These are phyloP conservation scores for grape (Vitis vinifera) DNA, from an alignment of 164 flowering plant genomes.

Conservation along the genomic window DNA sequence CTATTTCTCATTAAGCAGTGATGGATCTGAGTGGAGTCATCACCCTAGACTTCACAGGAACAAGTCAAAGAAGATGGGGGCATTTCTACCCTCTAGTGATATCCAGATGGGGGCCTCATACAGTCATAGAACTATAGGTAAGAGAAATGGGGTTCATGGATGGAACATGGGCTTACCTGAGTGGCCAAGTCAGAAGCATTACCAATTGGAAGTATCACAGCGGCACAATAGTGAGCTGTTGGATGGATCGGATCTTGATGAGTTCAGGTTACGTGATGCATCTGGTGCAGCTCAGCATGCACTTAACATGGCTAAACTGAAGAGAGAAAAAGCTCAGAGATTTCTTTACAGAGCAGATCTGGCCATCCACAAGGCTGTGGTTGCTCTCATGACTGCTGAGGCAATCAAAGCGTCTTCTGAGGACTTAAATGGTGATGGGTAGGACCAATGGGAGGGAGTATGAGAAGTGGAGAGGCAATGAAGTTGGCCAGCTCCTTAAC, in stretches of 20 bases:
- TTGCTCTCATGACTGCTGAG: constrained; percentile 86
- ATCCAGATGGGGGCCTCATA: constrained; percentile 24
- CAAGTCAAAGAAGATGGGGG: constrained; percentile 55
- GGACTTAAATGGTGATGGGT: constrained; percentile 36
- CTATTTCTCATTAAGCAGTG: constrained; percentile 41
- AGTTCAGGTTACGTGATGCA: constrained; percentile 83
- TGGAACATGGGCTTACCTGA: constrained; percentile 50
- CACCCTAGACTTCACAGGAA: constrained; percentile 38
- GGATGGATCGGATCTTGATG: constrained; percentile 63
- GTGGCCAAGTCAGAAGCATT: constrained; percentile 48
- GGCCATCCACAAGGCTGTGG: constrained; percentile 86
- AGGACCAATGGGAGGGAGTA: constrained; percentile 12
- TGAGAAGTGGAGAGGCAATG: neutral
- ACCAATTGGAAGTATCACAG: constrained; percentile 30
- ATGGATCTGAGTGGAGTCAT: constrained; percentile 52
- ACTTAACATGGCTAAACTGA: constrained; percentile 68
- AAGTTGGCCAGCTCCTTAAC: constrained; percentile 3
- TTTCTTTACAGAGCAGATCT: constrained; percentile 73
- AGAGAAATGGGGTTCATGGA: constrained; percentile 44
- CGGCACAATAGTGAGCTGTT: constrained; percentile 39
- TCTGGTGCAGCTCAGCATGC: constrained; percentile 83
- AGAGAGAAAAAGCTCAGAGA: constrained; percentile 80
- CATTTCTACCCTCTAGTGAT: constrained; percentile 28
- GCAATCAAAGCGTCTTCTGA: constrained; percentile 60
- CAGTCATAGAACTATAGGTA: constrained; percentile 36